phyloP scores from a whole-genome alignment of 2,329 filamentous ascomycete species.

The Trichothecium roseum region DNA sequence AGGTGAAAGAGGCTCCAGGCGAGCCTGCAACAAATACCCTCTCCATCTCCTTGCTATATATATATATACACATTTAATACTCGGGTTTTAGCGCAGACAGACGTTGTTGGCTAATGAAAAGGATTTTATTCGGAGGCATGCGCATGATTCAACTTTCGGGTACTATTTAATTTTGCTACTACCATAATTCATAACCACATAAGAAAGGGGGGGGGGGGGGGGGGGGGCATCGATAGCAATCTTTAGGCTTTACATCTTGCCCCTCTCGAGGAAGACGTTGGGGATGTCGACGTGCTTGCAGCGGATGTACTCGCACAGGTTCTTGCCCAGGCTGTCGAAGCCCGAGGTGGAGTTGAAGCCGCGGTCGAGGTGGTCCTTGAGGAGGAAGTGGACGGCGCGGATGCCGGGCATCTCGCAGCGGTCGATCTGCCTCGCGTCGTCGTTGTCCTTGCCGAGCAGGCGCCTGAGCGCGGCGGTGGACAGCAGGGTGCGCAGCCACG shows the following conservation, averaged over 20 bases:
- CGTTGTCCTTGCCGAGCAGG: slow-evolving; percentile 24
- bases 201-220: too few species aligned
- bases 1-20: slow-evolving; percentile 11
- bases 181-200: too few species aligned
- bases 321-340: slow-evolving; percentile 21
- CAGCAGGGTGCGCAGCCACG: slow-evolving; percentile 31
- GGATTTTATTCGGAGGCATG: too few species aligned
- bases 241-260: slow-evolving; percentile 9
- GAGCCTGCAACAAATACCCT: too few species aligned
- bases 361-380: slow-evolving; percentile 34
- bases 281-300: slow-evolving; percentile 17
- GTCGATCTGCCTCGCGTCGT: slow-evolving; percentile 24
- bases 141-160: too few species aligned
- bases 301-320: slow-evolving; percentile 17
- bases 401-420: slow-evolving; percentile 30
- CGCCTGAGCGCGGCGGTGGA: slow-evolving; percentile 23
- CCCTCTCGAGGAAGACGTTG: slow-evolving; percentile 14
- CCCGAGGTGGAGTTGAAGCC: slow-evolving; percentile 19
- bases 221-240: too few species aligned
- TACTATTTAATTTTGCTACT: too few species aligned
- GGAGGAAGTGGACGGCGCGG: slow-evolving; percentile 23
- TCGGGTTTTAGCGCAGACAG: too few species aligned
- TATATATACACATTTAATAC: background rate
- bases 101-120: too few species aligned
- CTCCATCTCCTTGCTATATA: too few species aligned